Conservation (phyloP, 2,329 filamentous ascomycete genomes). For the Zasmidium cellare region DNA sequence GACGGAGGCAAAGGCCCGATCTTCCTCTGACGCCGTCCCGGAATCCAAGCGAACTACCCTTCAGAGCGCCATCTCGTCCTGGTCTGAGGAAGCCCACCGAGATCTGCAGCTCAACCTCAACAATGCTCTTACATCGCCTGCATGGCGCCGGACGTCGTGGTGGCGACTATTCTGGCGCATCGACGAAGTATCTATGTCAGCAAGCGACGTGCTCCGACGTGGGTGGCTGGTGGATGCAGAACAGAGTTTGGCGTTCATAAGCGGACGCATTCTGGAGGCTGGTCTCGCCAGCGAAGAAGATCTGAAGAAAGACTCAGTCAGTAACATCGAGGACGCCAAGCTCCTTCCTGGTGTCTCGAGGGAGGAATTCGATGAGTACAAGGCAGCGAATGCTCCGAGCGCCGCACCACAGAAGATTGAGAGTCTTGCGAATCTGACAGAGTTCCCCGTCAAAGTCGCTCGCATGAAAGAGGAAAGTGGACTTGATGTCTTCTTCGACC, state of each 20-base stretch:
- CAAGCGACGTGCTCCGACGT: slow-evolving; percentile 73
- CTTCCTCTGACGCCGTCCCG: slow-evolving; percentile 38
- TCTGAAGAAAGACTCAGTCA: slow-evolving; percentile 19
- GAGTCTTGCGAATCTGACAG: slow-evolving; percentile 31
- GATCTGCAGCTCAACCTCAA: slow-evolving; percentile 82
- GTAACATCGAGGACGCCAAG: slow-evolving; percentile 5
- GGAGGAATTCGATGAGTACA: slow-evolving; percentile 15
- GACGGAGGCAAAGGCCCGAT: slow-evolving; percentile 47
- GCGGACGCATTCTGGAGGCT: slow-evolving; percentile 71
- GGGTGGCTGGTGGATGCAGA: slow-evolving; percentile 78
- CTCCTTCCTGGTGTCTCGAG: slow-evolving; percentile 11
- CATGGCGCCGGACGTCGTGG: slow-evolving; percentile 83
- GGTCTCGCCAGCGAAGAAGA: slow-evolving; percentile 45
- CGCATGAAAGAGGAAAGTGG: slow-evolving; percentile 28
- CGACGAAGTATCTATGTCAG: slow-evolving; percentile 84
- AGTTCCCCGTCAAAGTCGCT: slow-evolving; percentile 27
- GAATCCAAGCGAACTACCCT: slow-evolving; percentile 52
- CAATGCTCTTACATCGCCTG: slow-evolving; percentile 69
- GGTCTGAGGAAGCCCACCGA: slow-evolving; percentile 78
- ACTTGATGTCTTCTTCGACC: slow-evolving; percentile 34
- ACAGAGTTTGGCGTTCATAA: slow-evolving; percentile 77
- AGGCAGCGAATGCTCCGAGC: slow-evolving; percentile 7
- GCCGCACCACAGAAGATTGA: slow-evolving; percentile 14
- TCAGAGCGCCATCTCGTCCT: slow-evolving; percentile 62
- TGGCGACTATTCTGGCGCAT: slow-evolving; percentile 96